Evolutionary conservation across 176 grass and related monocot genomes (phyloP).

Genomic region (Phyllostachys edulis): DNA sequence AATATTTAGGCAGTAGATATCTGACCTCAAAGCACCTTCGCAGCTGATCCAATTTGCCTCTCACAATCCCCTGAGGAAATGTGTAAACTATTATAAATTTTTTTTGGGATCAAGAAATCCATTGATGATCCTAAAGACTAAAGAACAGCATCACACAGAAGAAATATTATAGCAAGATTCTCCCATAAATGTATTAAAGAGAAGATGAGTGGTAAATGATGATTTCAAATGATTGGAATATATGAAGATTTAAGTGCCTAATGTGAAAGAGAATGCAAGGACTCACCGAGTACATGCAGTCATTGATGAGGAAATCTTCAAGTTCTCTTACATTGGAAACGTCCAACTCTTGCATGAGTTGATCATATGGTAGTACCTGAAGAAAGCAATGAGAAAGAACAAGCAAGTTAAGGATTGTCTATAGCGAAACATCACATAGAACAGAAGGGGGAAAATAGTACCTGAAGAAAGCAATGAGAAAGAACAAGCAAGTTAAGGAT

Average conservation of each 20-base stretch:
- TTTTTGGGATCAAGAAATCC: background rate
- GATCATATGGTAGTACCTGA: constrained; percentile 92
- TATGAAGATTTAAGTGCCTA: background rate
- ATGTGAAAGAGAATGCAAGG: constrained; percentile 17
- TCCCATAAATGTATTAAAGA: background rate
- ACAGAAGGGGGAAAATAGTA: constrained; percentile 36
- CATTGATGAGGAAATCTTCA: constrained; percentile 99
- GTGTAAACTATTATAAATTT: constrained; percentile 2
- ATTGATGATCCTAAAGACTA: background rate
- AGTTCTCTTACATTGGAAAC: constrained; percentile 96
- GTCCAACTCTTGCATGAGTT: constrained; percentile 96
- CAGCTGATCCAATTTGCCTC: constrained; percentile 95
- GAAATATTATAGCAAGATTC: background rate
- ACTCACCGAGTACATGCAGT: constrained; percentile 99
- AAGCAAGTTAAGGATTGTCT: background rate
- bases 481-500: background rate
- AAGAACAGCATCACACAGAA: background rate
- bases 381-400: constrained; percentile 18
- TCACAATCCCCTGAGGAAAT: constrained; percentile 76
- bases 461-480: constrained; percentile 32
- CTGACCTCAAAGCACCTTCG: constrained; percentile 92
- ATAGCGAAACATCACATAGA: background rate
- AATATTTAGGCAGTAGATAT: background rate
- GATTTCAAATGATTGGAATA: background rate
- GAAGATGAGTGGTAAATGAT: background rate